Evolutionary conservation across 139 green algal genomes (phyloP).

Genomic region (Picochlorum sp.): DNA sequence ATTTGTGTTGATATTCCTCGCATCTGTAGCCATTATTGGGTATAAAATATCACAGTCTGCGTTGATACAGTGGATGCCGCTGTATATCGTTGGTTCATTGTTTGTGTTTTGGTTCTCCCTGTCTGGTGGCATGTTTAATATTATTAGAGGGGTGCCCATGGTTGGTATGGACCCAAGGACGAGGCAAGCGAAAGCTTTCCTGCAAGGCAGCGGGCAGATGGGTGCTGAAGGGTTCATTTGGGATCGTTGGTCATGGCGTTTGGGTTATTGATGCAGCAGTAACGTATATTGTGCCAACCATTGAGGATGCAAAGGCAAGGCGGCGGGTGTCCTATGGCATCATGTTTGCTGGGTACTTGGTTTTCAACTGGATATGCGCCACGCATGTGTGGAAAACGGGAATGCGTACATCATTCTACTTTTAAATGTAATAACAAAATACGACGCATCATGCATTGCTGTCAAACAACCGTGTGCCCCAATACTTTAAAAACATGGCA

Average conservation of each 20-base stretch:
- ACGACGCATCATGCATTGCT: background rate
- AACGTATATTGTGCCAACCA: constrained; percentile 24
- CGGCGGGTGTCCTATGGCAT: background rate
- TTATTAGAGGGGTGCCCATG: constrained; percentile 77
- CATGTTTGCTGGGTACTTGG: background rate
- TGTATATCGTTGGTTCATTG: constrained; percentile 41
- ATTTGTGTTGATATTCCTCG: constrained; percentile 24
- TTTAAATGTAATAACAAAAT: constrained; percentile 3
- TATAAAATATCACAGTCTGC: constrained; percentile 44
- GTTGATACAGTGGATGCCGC: constrained; percentile 30
- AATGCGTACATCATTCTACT: constrained; percentile 5
- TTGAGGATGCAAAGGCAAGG: constrained; percentile 6
- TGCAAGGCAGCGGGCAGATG: constrained; percentile 40
- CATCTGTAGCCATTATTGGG: constrained; percentile 10
- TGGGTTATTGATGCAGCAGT: constrained; percentile 42
- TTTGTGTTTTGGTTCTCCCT: constrained; percentile 57
- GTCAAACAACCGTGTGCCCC: background rate
- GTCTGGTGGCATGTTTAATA: constrained; percentile 81
- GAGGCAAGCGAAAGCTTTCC: constrained; percentile 19
- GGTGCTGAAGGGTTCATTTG: constrained; percentile 72
- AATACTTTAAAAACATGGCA: constrained; percentile 11
- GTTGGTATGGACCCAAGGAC: constrained; percentile 24
- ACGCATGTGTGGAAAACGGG: constrained; percentile 9
- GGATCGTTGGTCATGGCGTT: constrained; percentile 56
- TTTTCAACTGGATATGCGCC: background rate